Base-by-base conservation (phyloP, 768 basidiomycete species). In the Psilocybe cubensis region DNA sequence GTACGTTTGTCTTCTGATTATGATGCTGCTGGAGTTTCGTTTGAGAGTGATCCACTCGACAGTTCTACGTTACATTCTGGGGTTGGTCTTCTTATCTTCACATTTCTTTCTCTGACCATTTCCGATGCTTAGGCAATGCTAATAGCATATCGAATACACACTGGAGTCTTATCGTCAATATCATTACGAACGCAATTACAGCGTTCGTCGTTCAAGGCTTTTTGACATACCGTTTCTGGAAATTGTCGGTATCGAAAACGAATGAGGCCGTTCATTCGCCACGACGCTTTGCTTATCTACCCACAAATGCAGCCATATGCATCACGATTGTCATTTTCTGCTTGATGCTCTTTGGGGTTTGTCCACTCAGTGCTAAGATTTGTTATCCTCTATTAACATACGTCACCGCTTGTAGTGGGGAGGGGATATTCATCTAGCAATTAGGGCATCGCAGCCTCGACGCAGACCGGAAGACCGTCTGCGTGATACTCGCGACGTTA, bases 151-250 rank as follows among this genome's bases (percentile, higher is more conserved):
- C 25, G n/a, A 57, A 29, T 8, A 7, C 51, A 17, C 50, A 54
- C 40, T 61, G 60, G 60, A 41, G 52, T n/a, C 41, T 57, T 8
- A 21, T 50, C 9, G n/a, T 51, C 12, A 57, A 46, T 31, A 42
- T 61, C n/a, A 4, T 57, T 12, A 57, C 56, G 4, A 57, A 61
- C 21, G 28, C 45, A 14, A n/a, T 57, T 14, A 28, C 31, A 9
- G 46, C 56, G 3, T 35, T 54, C 23, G 52, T 57, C 14, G 56
- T 61, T 31, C 60, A 61, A 47, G 27, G 40, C 3, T 61, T 57
- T 47, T 49, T 61, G 47, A 41, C 57, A 10, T 53, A 53, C 20
- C 28, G 60, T 12, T 57, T 57, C 41, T 61, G 52, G 52, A 57
- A 20, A 51, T 42, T 61, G 60, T 57, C 20, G 45, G 60, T 52